Evolutionary conservation across 2,329 filamentous ascomycete species (phyloP).

Genomic region (Fusarium sp.): DNA sequence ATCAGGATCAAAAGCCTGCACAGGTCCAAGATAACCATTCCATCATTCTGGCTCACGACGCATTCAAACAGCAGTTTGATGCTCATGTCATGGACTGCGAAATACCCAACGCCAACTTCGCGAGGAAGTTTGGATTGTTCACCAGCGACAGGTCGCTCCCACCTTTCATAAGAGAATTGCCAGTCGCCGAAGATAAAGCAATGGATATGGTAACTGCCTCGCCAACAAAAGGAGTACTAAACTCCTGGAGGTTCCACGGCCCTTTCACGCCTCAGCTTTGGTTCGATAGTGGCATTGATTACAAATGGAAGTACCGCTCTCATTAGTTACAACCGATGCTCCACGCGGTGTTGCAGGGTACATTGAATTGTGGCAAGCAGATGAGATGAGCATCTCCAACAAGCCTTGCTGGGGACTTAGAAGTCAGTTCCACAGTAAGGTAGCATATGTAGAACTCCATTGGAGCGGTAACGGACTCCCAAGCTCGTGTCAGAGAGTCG

Average conservation of each 20-base stretch:
- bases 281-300: slow-evolving; percentile 57
- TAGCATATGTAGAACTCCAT: neutral
- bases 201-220: slow-evolving; percentile 47
- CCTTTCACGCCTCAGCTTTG: slow-evolving; percentile 58
- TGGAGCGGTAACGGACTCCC: too few species aligned
- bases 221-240: slow-evolving; percentile 41
- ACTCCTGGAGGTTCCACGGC: slow-evolving; percentile 49
- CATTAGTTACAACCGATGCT: neutral
- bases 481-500: neutral
- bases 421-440: neutral
- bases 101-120: slow-evolving; percentile 57
- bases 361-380: neutral
- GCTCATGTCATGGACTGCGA: slow-evolving; percentile 46
- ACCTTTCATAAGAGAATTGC: slow-evolving; percentile 49
- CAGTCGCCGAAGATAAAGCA: slow-evolving; percentile 54
- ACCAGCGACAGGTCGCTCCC: slow-evolving; percentile 47
- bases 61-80: slow-evolving; percentile 14
- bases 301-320: slow-evolving; percentile 45
- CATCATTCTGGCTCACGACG: neutral
- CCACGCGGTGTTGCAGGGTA: neutral
- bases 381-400: neutral
- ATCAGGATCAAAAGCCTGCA: neutral
- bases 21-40: neutral
- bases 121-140: slow-evolving; percentile 53
- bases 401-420: neutral